Evolutionary conservation across 1,284 basidiomycete genomes (phyloP).

Genomic region (Chalciporus sp.): DNA sequence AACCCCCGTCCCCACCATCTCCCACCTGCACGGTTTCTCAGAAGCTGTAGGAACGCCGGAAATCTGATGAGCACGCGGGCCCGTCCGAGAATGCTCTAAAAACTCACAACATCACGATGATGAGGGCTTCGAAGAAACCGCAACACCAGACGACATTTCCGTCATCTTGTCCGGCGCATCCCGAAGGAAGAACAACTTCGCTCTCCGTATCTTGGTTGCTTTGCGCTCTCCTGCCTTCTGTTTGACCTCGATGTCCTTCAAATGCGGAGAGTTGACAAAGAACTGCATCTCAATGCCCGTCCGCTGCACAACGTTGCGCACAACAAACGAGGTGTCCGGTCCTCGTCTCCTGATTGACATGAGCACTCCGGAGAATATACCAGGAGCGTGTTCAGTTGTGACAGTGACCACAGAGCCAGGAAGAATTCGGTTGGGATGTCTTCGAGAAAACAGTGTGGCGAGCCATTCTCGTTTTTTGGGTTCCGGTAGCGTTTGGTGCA

Average conservation of each 20-base stretch:
- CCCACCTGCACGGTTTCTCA: not conserved
- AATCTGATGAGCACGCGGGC: conserved; percentile 3
- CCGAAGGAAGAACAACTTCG: conserved; percentile 78
- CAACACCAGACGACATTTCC: conserved; percentile 63
- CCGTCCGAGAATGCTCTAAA: not conserved
- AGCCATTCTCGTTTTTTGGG: conserved; percentile 72
- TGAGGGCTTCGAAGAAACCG: conserved; percentile 21
- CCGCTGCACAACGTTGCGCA: conserved; percentile 87
- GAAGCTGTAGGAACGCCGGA: conserved; percentile 6
- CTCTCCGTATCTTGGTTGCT: conserved; percentile 61
- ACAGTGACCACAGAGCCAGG: conserved; percentile 85
- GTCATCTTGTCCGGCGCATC: conserved; percentile 83
- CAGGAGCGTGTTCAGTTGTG: conserved; percentile 69
- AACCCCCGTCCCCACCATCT: not conserved
- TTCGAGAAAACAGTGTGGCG: conserved; percentile 68
- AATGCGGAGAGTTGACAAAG: conserved; percentile 79
- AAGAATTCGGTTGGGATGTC: conserved; percentile 64
- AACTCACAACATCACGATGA: conserved; percentile 26
- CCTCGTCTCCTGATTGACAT: conserved; percentile 81
- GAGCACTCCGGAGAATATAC: conserved; percentile 84
- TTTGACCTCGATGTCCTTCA: conserved; percentile 83
- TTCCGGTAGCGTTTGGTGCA: conserved; percentile 66
- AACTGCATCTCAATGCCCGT: conserved; percentile 92
- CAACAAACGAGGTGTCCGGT: conserved; percentile 77
- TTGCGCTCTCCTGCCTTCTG: conserved; percentile 57